These are phyloP conservation scores for Fusarium pseudograminearum DNA, from an alignment of 2,329 filamentous ascomycete species.

Conservation along the genomic window DNA sequence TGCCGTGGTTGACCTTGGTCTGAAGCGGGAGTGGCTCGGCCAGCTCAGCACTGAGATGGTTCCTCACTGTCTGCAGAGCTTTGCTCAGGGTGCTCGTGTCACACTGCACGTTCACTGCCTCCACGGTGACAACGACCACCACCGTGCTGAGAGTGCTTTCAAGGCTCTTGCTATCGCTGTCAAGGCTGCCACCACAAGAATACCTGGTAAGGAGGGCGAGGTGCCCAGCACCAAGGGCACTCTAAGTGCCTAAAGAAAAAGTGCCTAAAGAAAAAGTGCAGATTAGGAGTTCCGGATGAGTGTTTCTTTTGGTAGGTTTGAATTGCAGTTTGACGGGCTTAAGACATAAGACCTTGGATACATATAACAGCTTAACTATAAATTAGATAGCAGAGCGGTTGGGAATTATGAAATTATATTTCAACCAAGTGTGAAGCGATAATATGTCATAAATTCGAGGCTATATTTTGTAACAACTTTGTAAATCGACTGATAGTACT, in stretches of 20 bases:
- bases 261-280: slow-evolving; percentile 47
- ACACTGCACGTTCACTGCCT: slow-evolving; percentile 97
- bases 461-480: slow-evolving; percentile 2
- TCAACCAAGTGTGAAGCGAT: not conserved
- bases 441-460: not conserved
- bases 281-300: slow-evolving; percentile 42
- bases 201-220: slow-evolving; percentile 87
- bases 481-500: not conserved
- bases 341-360: slow-evolving; percentile 1
- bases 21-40: slow-evolving; percentile 92
- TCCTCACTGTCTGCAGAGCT: slow-evolving; percentile 93
- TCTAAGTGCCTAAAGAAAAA: slow-evolving; percentile 66
- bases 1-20: slow-evolving; percentile 83
- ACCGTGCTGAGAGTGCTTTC: slow-evolving; percentile 95
- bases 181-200: slow-evolving; percentile 77
- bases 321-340: slow-evolving; percentile 16
- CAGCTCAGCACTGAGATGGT: slow-evolving; percentile 97
- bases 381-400: not conserved
- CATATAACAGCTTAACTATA: not conserved
- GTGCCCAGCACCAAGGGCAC: slow-evolving; percentile 97
- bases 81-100: slow-evolving; percentile 87
- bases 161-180: slow-evolving; percentile 94
- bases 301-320: slow-evolving; percentile 25
- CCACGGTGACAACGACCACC: slow-evolving; percentile 93
- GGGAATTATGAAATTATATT: not conserved